Conservation (phyloP, 1,139 yeast genomes). For the Pichia cactophila region DNA sequence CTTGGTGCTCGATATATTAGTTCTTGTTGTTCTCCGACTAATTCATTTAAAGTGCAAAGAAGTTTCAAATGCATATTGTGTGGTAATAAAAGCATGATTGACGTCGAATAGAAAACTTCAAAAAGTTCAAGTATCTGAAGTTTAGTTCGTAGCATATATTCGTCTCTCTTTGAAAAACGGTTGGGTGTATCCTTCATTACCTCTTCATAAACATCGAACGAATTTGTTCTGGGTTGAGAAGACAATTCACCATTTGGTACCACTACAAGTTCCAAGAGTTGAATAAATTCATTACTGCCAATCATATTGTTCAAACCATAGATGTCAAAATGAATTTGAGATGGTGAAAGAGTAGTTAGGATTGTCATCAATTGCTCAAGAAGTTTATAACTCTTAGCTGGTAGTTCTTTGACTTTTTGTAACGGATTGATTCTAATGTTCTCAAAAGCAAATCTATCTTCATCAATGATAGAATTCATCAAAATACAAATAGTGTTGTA, state of each 20-base stretch:
- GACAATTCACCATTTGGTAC: constrained; percentile 18
- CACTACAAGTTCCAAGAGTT: constrained; percentile 24
- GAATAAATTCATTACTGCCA: constrained; percentile 41
- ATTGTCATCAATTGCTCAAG: constrained; percentile 25
- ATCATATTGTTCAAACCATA: constrained; percentile 47
- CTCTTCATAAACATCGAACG: constrained; percentile 19
- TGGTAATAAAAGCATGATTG: constrained; percentile 9
- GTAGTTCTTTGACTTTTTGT: constrained; percentile 5
- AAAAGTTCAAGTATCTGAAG: constrained; percentile 38
- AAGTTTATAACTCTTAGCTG: constrained; percentile 20
- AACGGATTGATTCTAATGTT: constrained; percentile 12
- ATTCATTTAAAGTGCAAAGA: constrained; percentile 4
- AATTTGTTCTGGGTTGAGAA: constrained; percentile 21
- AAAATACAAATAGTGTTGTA: constrained; percentile 36
- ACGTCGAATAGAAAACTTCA: constrained; percentile 7
- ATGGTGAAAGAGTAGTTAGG: constrained; percentile 28
- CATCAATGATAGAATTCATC: constrained; percentile 33
- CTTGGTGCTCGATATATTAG: constrained; percentile 41
- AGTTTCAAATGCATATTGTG: constrained; percentile 3
- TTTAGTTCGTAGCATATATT: constrained; percentile 25
- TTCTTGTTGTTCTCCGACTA: constrained; percentile 46
- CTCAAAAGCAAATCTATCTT: constrained; percentile 24
- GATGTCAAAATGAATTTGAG: constrained; percentile 37
- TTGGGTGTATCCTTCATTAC: constrained; percentile 8
- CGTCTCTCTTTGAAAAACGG: constrained; percentile 23